phyloP scores from a whole-genome alignment of 768 basidiomycete species.

The Podaxis carcinomalis region DNA sequence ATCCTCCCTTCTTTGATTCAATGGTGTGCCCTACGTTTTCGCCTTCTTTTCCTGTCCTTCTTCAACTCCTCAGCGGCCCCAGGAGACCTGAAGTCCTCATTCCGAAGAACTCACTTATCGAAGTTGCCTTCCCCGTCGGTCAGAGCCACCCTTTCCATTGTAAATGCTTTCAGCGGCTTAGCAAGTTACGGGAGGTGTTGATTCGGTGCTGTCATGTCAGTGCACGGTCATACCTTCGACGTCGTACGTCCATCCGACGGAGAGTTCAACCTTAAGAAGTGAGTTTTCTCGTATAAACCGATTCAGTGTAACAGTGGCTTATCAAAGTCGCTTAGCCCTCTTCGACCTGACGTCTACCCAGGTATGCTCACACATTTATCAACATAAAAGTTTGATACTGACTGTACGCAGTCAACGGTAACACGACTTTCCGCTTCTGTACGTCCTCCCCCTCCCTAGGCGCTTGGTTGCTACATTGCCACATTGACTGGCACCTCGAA shows the following conservation, averaged over 20 bases:
- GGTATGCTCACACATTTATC: background rate
- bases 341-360: slow-evolving; percentile 15
- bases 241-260: slow-evolving; percentile 8
- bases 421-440: slow-evolving; percentile 18
- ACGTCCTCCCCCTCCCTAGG: background rate
- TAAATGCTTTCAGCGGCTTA: background rate
- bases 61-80: slow-evolving; percentile 25
- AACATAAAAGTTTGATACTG: background rate
- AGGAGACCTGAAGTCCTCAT: slow-evolving; percentile 29
- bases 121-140: slow-evolving; percentile 38
- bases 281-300: background rate
- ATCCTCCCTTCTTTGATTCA: slow-evolving; percentile 14
- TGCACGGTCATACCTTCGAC: slow-evolving; percentile 17
- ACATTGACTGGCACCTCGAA: slow-evolving; percentile 31
- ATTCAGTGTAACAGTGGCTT: background rate
- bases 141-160: slow-evolving; percentile 13
- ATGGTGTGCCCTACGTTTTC: slow-evolving; percentile 12
- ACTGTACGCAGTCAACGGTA: background rate
- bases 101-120: slow-evolving; percentile 40
- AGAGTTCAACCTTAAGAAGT: slow-evolving; percentile 8
- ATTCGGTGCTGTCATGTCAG: background rate
- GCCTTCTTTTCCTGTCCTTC: slow-evolving; percentile 37
- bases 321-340: slow-evolving; percentile 5
- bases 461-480: slow-evolving; percentile 20
- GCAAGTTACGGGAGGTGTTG: background rate